A percentile compares a stretch with the other conserved stretches of the same genome.
Evolutionary conservation across 176 grass and related monocot genomes (phyloP).

Genomic region (Triticum urartu): DNA sequence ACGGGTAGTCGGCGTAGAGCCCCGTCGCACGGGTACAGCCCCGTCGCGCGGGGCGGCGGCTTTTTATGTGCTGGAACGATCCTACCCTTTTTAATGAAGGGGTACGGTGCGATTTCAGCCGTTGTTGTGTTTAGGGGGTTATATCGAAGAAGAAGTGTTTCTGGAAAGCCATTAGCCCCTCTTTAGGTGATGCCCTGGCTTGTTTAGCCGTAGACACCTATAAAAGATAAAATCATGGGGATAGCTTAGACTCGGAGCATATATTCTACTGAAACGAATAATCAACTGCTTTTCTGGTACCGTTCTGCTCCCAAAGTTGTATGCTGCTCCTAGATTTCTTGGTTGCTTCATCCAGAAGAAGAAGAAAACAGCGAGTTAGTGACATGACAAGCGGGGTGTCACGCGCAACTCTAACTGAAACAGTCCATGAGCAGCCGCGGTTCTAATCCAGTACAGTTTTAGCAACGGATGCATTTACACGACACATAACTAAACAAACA

Average conservation of each 20-base stretch:
- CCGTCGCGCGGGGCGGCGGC: too few species aligned
- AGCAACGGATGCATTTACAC: neutral
- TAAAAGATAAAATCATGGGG: neutral
- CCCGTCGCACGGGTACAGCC: too few species aligned
- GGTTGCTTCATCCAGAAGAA: constrained; percentile 17
- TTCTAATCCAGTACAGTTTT: neutral
- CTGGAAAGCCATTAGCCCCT: neutral
- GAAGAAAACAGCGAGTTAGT: neutral
- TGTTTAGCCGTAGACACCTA: neutral
- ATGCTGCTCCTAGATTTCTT: neutral
- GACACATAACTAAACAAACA: neutral
- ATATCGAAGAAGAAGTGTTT: too few species aligned
- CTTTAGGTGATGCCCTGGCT: neutral
- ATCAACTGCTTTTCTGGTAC: neutral
- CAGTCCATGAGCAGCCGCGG: neutral
- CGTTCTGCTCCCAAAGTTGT: neutral
- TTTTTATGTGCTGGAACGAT: too few species aligned
- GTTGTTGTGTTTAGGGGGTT: too few species aligned
- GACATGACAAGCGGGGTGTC: neutral
- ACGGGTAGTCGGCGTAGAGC: too few species aligned
- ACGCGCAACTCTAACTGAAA: neutral
- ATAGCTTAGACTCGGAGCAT: neutral
- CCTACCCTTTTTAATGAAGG: too few species aligned
- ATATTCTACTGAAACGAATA: neutral
- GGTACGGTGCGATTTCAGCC: too few species aligned